Evolutionary conservation across 2,329 filamentous ascomycete genomes (phyloP).

Genomic region (Canariomyces notabilis): DNA sequence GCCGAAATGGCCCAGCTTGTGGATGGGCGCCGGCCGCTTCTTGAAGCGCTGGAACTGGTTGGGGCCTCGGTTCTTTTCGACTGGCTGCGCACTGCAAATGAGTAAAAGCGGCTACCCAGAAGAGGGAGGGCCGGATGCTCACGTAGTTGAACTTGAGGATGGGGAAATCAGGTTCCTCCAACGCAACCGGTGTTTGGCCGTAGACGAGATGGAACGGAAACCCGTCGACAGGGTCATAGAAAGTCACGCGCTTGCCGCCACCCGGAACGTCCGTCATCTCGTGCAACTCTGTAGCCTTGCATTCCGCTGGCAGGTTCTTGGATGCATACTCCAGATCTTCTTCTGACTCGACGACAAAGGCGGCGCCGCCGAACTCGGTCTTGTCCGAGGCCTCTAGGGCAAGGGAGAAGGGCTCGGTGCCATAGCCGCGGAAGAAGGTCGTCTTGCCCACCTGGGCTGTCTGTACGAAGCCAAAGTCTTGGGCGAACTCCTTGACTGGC

Average conservation of each 20-base stretch:
- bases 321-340: conserved; percentile 50
- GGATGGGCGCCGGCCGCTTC: conserved; percentile 36
- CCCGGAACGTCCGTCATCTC: conserved; percentile 48
- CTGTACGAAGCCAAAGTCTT: conserved; percentile 45
- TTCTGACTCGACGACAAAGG: conserved; percentile 52
- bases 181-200: conserved; percentile 42
- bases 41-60: conserved; percentile 49
- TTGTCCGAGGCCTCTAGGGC: conserved; percentile 45
- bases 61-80: conserved; percentile 46
- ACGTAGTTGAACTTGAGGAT: conserved; percentile 45
- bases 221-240: conserved; percentile 49
- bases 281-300: conserved; percentile 43
- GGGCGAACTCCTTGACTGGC: conserved; percentile 38
- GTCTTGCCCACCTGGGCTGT: conserved; percentile 35
- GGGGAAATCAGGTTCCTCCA: conserved; percentile 38
- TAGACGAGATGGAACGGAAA: conserved; percentile 54
- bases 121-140: conserved; percentile 33
- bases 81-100: conserved; percentile 33
- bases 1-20: conserved; percentile 53
- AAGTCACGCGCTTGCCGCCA: conserved; percentile 48
- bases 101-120: neutral
- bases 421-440: conserved; percentile 58
- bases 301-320: conserved; percentile 43
- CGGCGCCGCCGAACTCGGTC: conserved; percentile 52
- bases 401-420: conserved; percentile 54